Evolutionary conservation across 371 early-diverging fungal species (phyloP), one percentile per base, ranked within the genome.

Genomic region (Dichotomocladium elegans): DNA sequence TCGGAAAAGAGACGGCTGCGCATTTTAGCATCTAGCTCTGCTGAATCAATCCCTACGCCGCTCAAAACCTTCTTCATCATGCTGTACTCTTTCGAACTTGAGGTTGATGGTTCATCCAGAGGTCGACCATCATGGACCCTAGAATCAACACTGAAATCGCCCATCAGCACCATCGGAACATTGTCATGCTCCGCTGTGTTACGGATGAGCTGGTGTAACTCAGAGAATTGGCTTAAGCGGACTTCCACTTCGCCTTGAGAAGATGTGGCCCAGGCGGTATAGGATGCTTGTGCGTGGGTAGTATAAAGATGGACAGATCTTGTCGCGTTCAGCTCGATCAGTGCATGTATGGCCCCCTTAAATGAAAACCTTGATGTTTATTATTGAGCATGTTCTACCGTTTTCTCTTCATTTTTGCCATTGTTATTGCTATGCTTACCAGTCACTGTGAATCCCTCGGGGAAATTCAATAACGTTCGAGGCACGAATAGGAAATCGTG

Each of bases 251-350:
- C 83, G 8, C 64, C 80, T 58, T 77, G 75, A n/a, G 64, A 78
- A 17, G 79, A 64, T 34, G 64, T 56, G 22, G 62, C 64, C n/a
- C 63, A 73, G 3, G 58, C 63, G 27, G 66, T 68, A 51, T 90
- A 85, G 14, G 89, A 85, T 14, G 88, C 85, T 68, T 93, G 94
- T 8, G 92, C 83, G 62, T 93, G 92, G 2, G 91, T 93, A 21
- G 82, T 89, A 61, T 93, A 91, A 21, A 93, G 33, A 57, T 92
- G 87, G 25, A 90, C 27, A 44, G 73, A 62, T 15, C 61, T 63
- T 0, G 57, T 58, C 21, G 74, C 51, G 44, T 78, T 66, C 26
- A 90, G 40, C 28, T 72, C 75, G 28, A 94, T 79, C 53, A 77
- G 71, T 4, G 89, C 89, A 65, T 92, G 90, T 3, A 93, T 54